Base-by-base conservation (phyloP, 23 red algal species). In the Cyanidioschyzon merolae region DNA sequence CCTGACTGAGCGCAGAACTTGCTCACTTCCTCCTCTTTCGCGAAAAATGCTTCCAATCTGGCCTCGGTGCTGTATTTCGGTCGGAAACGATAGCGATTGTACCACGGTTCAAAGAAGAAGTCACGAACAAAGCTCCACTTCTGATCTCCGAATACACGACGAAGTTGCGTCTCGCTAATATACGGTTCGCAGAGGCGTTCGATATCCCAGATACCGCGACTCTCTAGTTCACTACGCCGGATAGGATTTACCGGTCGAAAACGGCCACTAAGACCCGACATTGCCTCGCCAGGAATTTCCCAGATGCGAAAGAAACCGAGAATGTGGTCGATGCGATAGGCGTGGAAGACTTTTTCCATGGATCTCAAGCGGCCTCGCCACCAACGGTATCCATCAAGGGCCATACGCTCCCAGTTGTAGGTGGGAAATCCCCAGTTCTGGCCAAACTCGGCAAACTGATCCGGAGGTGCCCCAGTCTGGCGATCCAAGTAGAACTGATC, bases 341-440 rank as follows among this genome's bases (percentile, higher is more conserved):
- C 92, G 36, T 90, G 87, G 80, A 96, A 96, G 74, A 88, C 90
- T 35, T 90, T 88, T 37, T 83, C 59, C 87, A 96, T 90, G 45
- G 86, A 77, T 0, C 58, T 31, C 71, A 96, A 82, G 68, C 92
- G 86, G 40, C 57, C 40, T 39, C 92, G 87, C 92, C 92, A 96
- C 92, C 92, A 96, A 15, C 59, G 79, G 75, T 90, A 96, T 58
- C 87, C 82, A 75, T 96, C 87, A 41, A 75, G 34, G n/a, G 83
- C 81, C 92, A 96, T 96, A 2, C 35, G 75, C 0, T 96, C 87
- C 92, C 92, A 96, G 45, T 96, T 68, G 76, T 96, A 90, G 18
- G 92, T 90, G 2, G 92, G 92, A 45, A 96, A 96, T 24, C 68
- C 79, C 87, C 87, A 96, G 80, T 96, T 96, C 74, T 96, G 87